Evolutionary conservation across 768 basidiomycete species (phyloP).

Genomic region (Chalciporus sphaerocephalus): DNA sequence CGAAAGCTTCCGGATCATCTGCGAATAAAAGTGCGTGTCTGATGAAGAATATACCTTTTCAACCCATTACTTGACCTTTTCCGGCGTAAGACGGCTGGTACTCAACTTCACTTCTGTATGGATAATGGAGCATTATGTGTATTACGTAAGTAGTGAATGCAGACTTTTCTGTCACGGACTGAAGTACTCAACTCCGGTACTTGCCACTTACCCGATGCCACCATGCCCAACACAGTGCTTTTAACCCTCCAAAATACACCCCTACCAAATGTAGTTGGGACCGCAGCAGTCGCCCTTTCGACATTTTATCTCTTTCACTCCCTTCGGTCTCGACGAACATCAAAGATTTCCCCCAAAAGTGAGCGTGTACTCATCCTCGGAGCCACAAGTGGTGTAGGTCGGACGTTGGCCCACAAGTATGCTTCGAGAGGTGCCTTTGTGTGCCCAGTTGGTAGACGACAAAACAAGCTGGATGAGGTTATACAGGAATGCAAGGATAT

Average conservation of each 20-base stretch:
- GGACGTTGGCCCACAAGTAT: conserved; percentile 64
- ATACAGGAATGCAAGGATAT: conserved; percentile 50
- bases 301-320: conserved; percentile 17
- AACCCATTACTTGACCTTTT: too few relatives aligned
- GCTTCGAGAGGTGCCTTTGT: conserved; percentile 69
- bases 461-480: conserved; percentile 52
- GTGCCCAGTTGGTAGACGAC: conserved; percentile 69
- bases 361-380: conserved; percentile 83
- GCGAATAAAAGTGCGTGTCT: too few relatives aligned
- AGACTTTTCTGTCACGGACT: too few relatives aligned
- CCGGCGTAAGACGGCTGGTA: too few relatives aligned
- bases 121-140: too few relatives aligned
- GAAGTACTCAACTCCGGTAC: too few relatives aligned
- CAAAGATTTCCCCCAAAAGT: conserved; percentile 35
- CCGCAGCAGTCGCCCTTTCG: conserved; percentile 13
- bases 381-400: conserved; percentile 80
- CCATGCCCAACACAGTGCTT: too few relatives aligned
- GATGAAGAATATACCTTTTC: too few relatives aligned
- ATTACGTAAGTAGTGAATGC: not conserved
- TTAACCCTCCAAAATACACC: conserved; percentile 4
- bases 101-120: too few relatives aligned
- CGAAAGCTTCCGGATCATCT: too few relatives aligned
- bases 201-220: too few relatives aligned
- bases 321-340: conserved; percentile 26
- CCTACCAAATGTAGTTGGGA: conserved; percentile 6